Evolutionary conservation across 1,284 basidiomycete genomes (phyloP).

Genomic region (Amylostereum chailletii): DNA sequence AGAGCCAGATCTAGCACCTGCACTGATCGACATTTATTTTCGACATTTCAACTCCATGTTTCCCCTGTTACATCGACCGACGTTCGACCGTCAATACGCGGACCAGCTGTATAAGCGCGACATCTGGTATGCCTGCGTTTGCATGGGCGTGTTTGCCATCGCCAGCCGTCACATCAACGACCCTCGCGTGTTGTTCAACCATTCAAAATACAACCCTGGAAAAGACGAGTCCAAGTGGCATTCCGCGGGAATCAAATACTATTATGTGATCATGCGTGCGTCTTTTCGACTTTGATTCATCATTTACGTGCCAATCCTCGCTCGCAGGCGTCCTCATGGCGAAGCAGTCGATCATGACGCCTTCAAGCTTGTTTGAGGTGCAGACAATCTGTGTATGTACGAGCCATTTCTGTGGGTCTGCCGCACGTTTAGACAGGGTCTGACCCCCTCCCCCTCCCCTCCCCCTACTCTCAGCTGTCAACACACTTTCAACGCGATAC

Average conservation of each 20-base stretch:
- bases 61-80: slow-evolving; percentile 39
- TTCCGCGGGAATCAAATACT: slow-evolving; percentile 12
- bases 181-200: slow-evolving; percentile 32
- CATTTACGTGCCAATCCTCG: background rate
- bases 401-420: background rate
- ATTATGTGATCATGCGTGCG: slow-evolving; percentile 10
- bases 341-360: slow-evolving; percentile 14
- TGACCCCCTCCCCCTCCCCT: slow-evolving; percentile 7
- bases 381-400: slow-evolving; percentile 22
- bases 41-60: slow-evolving; percentile 30
- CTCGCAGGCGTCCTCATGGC: slow-evolving; percentile 14
- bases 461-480: slow-evolving; percentile 20
- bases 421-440: background rate
- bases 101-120: slow-evolving; percentile 32
- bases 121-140: slow-evolving; percentile 38
- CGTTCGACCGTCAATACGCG: slow-evolving; percentile 37
- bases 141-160: slow-evolving; percentile 40
- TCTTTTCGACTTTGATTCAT: background rate
- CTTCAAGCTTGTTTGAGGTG: slow-evolving; percentile 23
- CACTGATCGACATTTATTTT: slow-evolving; percentile 44
- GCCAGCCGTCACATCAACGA: slow-evolving; percentile 40
- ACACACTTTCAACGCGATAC: slow-evolving; percentile 11
- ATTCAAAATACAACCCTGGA: slow-evolving; percentile 20
- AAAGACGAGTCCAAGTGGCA: slow-evolving; percentile 21
- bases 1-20: slow-evolving; percentile 35